These are phyloP conservation scores for Anthracocystis walkeri DNA, from an alignment of 1,284 basidiomycete genomes.

Conservation along the genomic window DNA sequence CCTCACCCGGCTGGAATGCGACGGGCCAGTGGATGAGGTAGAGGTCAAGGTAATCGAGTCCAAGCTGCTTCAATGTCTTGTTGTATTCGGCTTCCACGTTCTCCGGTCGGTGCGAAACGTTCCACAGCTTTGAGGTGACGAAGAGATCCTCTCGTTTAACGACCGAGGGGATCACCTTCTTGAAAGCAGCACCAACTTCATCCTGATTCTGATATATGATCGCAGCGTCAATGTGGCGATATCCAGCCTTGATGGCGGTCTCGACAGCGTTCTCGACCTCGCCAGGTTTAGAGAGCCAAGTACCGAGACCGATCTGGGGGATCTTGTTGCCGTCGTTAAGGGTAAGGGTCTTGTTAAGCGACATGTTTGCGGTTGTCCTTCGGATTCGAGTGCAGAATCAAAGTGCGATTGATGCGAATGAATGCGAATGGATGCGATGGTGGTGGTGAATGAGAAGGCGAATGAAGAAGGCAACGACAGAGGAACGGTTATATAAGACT, in stretches of 20 bases:
- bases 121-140: constrained; percentile 75
- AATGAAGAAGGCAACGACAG: not conserved
- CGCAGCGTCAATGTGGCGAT: constrained; percentile 66
- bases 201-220: constrained; percentile 64
- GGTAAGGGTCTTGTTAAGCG: constrained; percentile 56
- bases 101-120: constrained; percentile 74
- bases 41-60: constrained; percentile 70
- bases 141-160: constrained; percentile 72
- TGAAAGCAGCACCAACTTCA: constrained; percentile 72
- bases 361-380: constrained; percentile 35
- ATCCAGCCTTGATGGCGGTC: constrained; percentile 60
- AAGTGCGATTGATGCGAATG: no score
- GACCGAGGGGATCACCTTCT: constrained; percentile 69
- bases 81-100: constrained; percentile 69
- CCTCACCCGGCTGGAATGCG: constrained; percentile 54
- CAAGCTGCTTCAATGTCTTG: constrained; percentile 70
- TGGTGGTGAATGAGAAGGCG: not conserved
- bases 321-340: constrained; percentile 68
- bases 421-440: not conserved
- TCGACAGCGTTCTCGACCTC: constrained; percentile 79
- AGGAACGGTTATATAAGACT: not conserved
- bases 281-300: constrained; percentile 81
- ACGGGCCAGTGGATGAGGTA: constrained; percentile 89
- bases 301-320: constrained; percentile 77
- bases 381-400: not conserved